phyloP scores from a whole-genome alignment of 768 basidiomycete species.

The Leucocoprinus birnbaumii region DNA sequence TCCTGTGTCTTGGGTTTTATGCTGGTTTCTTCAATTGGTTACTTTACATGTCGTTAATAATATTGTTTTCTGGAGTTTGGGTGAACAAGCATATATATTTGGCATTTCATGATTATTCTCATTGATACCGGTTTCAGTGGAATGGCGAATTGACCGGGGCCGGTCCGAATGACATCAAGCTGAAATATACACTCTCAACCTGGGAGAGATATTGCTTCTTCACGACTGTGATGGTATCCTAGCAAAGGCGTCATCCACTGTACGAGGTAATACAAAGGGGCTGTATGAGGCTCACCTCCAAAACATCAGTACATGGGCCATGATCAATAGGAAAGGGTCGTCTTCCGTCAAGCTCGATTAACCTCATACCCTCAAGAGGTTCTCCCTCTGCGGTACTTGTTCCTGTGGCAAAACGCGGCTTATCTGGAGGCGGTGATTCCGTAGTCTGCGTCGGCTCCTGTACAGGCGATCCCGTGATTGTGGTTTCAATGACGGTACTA shows the following conservation, averaged over 20 bases:
- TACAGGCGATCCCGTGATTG: not conserved
- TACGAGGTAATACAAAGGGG: not conserved
- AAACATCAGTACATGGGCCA: constrained; percentile 57
- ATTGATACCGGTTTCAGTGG: too few relatives aligned
- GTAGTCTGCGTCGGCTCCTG: not conserved
- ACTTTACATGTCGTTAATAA: not conserved
- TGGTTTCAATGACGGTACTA: constrained; percentile 11
- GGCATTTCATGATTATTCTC: too few relatives aligned
- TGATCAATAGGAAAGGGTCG: constrained; percentile 79
- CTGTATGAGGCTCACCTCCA: constrained; percentile 41
- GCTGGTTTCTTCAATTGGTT: not conserved
- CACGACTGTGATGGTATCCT: constrained; percentile 69
- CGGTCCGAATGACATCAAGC: constrained; percentile 54
- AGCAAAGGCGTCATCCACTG: not conserved
- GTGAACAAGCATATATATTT: too few relatives aligned
- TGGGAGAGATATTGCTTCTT: constrained; percentile 55
- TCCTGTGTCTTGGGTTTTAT: too few relatives aligned
- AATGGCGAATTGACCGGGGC: constrained; percentile 6
- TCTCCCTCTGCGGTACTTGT: constrained; percentile 10
- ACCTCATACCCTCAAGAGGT: constrained; percentile 35
- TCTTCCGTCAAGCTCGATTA: constrained; percentile 85
- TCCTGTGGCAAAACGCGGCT: not conserved
- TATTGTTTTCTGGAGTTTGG: not conserved
- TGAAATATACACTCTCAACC: constrained; percentile 58
- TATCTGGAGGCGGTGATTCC: not conserved